Evolutionary conservation across 2,329 filamentous ascomycete species (phyloP).

Genomic region (Paecilomyces sp.): DNA sequence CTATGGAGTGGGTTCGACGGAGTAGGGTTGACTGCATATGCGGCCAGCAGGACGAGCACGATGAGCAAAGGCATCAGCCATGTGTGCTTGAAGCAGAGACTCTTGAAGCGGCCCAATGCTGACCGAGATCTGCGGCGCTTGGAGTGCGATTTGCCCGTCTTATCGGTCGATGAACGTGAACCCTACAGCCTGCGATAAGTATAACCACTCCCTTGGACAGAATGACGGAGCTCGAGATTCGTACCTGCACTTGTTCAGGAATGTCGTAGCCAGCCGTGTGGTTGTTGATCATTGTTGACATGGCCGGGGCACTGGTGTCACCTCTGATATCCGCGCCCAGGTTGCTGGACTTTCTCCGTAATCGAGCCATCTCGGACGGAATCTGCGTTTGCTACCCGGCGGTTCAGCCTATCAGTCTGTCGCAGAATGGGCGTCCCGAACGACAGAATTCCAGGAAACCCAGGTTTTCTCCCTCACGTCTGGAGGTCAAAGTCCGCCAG

Average conservation of each 20-base stretch:
- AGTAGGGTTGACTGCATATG: conserved; percentile 69
- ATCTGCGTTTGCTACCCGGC: not conserved
- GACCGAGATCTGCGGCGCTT: conserved; percentile 40
- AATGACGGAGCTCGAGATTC: not conserved
- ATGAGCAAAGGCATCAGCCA: conserved; percentile 65
- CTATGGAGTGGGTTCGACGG: conserved; percentile 69
- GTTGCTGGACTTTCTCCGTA: conserved; percentile 36
- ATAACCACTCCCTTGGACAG: not conserved
- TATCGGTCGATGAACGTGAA: conserved; percentile 14
- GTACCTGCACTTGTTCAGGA: conserved; percentile 24
- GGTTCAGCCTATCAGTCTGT: not conserved
- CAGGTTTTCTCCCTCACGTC: not conserved
- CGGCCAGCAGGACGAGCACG: conserved; percentile 53
- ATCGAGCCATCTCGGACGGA: conserved; percentile 27
- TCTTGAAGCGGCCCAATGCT: conserved; percentile 36
- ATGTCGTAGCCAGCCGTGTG: conserved; percentile 23
- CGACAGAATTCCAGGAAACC: not conserved
- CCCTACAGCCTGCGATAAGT: not conserved
- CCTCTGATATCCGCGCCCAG: conserved; percentile 41
- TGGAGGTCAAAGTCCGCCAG: not conserved
- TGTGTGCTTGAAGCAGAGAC: conserved; percentile 44
- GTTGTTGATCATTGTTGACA: conserved; percentile 37
- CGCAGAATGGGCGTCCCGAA: not conserved
- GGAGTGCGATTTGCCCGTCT: conserved; percentile 27
- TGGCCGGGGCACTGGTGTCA: conserved; percentile 39